Conservation (phyloP, 805 yeast genomes). For the Scheffersomyces ergatensis region DNA sequence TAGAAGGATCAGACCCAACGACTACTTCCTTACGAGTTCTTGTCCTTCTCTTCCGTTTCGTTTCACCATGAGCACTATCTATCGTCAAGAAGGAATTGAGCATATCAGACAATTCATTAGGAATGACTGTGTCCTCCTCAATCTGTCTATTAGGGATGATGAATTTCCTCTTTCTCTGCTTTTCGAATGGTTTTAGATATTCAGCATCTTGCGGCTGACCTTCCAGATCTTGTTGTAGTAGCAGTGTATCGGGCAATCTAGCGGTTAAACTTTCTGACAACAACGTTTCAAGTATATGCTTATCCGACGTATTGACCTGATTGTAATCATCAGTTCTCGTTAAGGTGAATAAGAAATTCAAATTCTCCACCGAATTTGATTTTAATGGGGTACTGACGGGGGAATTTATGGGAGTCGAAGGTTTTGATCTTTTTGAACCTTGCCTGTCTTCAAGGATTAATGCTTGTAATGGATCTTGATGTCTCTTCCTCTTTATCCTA, state of each 20-base stretch:
- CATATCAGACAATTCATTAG: slow-evolving; percentile 74
- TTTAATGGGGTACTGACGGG: slow-evolving; percentile 34
- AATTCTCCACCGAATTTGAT: slow-evolving; percentile 7
- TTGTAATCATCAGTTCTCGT: slow-evolving; percentile 31
- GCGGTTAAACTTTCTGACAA: slow-evolving; percentile 18
- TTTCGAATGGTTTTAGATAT: slow-evolving; percentile 4
- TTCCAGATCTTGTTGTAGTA: too few species aligned
- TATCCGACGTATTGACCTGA: slow-evolving; percentile 9
- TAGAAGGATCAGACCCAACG: not conserved
- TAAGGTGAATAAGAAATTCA: slow-evolving; percentile 29
- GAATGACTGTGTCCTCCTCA: slow-evolving; percentile 37
- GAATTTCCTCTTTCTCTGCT: slow-evolving; percentile 23
- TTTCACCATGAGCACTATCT: slow-evolving; percentile 3
- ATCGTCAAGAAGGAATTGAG: slow-evolving; percentile 55
- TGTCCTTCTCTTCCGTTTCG: slow-evolving; percentile 11
- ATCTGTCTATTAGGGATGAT: slow-evolving; percentile 31
- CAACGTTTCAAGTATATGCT: slow-evolving; percentile 20
- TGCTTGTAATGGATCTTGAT: slow-evolving; percentile 87
- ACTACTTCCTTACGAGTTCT: slow-evolving; percentile 1
- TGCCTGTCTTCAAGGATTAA: slow-evolving; percentile 47
- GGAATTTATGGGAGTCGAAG: slow-evolving; percentile 32
- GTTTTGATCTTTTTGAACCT: slow-evolving; percentile 40
- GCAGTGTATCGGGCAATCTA: not conserved
- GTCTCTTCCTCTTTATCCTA: slow-evolving; percentile 82
- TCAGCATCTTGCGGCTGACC: slow-evolving; percentile 1